These are phyloP conservation scores for Alternaria arbusti DNA, from an alignment of 2,329 filamentous ascomycete genomes.

Conservation along the genomic window DNA sequence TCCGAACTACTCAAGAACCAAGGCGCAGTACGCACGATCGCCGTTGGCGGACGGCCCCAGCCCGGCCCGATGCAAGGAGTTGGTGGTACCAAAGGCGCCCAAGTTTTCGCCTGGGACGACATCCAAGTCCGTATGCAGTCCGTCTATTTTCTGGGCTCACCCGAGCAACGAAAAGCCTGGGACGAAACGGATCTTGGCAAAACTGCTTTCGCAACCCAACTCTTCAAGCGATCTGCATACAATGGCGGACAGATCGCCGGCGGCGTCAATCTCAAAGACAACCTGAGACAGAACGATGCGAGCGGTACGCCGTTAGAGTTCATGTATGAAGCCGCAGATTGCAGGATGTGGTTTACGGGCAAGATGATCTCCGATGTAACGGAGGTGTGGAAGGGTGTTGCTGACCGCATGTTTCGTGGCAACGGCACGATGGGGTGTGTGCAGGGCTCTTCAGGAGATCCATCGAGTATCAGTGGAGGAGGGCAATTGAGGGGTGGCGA, in stretches of 20 bases:
- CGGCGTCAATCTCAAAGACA: slow-evolving; percentile 48
- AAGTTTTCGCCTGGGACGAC: slow-evolving; percentile 45
- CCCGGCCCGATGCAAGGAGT: slow-evolving; percentile 53
- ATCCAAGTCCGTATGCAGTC: slow-evolving; percentile 40
- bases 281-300: slow-evolving; percentile 45
- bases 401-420: slow-evolving; percentile 43
- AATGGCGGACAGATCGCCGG: slow-evolving; percentile 30
- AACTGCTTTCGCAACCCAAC: slow-evolving; percentile 42
- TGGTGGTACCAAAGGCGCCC: slow-evolving; percentile 54
- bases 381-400: slow-evolving; percentile 48
- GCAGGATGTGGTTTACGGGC: slow-evolving; percentile 49
- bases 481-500: slow-evolving; percentile 39
- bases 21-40: slow-evolving; percentile 52
- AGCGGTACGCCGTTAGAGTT: slow-evolving; percentile 49
- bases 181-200: slow-evolving; percentile 36
- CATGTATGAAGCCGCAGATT: slow-evolving; percentile 52
- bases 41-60: slow-evolving; percentile 52
- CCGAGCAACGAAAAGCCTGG: slow-evolving; percentile 38
- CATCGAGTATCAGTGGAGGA: slow-evolving; percentile 38
- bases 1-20: slow-evolving; percentile 55
- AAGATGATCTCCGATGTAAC: slow-evolving; percentile 45
- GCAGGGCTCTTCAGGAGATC: slow-evolving; percentile 37
- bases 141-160: slow-evolving; percentile 39
- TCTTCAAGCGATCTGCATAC: slow-evolving; percentile 42
- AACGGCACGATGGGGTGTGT: slow-evolving; percentile 34